Percentiles rank a stretch among this genome's conserved stretches.
Conservation (phyloP, 2,329 filamentous ascomycete genomes). For the Chrysoporthe austroafricana region DNA sequence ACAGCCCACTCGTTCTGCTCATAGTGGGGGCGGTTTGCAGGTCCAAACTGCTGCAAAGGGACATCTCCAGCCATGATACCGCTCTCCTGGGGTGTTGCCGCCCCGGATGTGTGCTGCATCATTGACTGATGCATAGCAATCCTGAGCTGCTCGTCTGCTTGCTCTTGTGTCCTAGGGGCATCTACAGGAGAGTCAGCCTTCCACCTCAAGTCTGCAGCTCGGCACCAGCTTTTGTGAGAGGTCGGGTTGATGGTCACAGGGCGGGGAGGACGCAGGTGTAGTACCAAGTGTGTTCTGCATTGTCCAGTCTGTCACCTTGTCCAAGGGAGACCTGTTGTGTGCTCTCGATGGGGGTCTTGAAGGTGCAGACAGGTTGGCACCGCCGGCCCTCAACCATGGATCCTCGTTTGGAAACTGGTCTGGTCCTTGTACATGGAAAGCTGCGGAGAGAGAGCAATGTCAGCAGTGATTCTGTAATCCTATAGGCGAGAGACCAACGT, state of each 20-base stretch:
- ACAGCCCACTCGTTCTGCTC: constrained; percentile 62
- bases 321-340: constrained; percentile 60
- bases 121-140: constrained; percentile 11
- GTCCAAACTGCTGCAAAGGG: constrained; percentile 54
- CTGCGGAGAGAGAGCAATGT: constrained; percentile 8
- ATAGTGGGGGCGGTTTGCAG: constrained; percentile 60
- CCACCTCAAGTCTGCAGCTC: constrained; percentile 29
- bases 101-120: constrained; percentile 46
- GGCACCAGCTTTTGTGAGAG: constrained; percentile 5
- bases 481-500: constrained; percentile 19
- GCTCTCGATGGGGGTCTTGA: constrained; percentile 67
- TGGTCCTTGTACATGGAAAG: constrained; percentile 25
- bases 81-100: constrained; percentile 50
- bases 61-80: constrained; percentile 47
- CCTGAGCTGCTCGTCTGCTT: constrained; percentile 59
- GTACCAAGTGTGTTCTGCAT: constrained; percentile 48
- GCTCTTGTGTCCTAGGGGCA: constrained; percentile 39
- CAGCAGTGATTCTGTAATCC: neutral
- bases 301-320: constrained; percentile 54
- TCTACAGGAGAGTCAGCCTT: constrained; percentile 25
- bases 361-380: constrained; percentile 51
- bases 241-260: neutral
- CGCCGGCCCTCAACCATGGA: constrained; percentile 13
- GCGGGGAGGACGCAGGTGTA: constrained; percentile 27
- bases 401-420: constrained; percentile 16